Base-by-base conservation (phyloP, 2,329 filamentous ascomycete genomes). In the Fusarium penzigii region DNA sequence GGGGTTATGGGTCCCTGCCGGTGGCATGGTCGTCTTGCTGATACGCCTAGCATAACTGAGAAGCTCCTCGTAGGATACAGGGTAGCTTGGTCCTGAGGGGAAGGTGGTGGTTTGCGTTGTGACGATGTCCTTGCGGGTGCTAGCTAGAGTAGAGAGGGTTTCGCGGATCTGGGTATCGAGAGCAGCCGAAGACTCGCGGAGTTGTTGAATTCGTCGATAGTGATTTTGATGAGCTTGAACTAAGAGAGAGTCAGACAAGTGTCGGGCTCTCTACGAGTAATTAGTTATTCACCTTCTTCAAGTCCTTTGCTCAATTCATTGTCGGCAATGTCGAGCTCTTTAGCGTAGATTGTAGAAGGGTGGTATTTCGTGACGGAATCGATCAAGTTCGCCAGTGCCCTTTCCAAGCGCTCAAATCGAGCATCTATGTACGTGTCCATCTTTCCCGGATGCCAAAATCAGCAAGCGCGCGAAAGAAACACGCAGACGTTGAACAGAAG, bases 331-430 rank as follows among this genome's bases (percentile, higher is more conserved):
- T 88, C 76, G 10, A 95, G 83, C 57, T 92, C 87, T 51, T 82
- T 76, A 6, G 87, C 88, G 25, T 86, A 83, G 36, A 78, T 72
- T 5, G 82, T 75, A 7, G 87, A 89, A 1, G 90, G 90, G 64
- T 92, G 90, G 72, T 92, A 93, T 58, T 90, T 89, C 6, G 89
- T 81, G 56, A 95, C 88, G 1, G 89, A 92, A 68, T 92, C 88
- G 61, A 92, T 86, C 34, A 95, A 77, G 29, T 77, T 84, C 12
- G 82, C 80, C 17, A 95, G 76, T 1, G 85, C 83, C 63, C 81
- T 83, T 63, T 89, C 86, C 29, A 89, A 75, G 44, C 84, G 82
- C 66, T 87, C 83, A 54, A 89, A 87, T 62, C 81, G 83, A 42
- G 65, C 68, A 57, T 88, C 83, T 7, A 89, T 78, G 44, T 80